A percentile compares a stretch with the other conserved stretches of the same genome.
Evolutionary conservation across 2,329 filamentous ascomycete genomes (phyloP).

Genomic region (Dichotomopilus funicola): DNA sequence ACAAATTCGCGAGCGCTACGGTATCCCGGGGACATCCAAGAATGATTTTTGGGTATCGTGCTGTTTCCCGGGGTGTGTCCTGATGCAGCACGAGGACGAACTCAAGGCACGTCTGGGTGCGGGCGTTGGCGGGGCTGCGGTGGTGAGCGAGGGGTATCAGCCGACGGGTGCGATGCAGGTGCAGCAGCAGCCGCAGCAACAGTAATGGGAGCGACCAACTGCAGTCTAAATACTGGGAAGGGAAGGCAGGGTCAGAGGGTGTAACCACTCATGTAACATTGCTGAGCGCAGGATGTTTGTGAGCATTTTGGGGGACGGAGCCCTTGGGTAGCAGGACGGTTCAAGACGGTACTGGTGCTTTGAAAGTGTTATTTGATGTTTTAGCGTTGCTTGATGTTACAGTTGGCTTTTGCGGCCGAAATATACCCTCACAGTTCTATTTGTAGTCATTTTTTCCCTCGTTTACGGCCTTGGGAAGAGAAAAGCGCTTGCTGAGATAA

Average conservation of each 20-base stretch:
- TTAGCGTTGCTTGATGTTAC: no score
- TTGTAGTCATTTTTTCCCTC: no score
- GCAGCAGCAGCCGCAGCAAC: background rate
- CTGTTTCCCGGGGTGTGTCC: slow-evolving; percentile 51
- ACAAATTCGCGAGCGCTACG: slow-evolving; percentile 47
- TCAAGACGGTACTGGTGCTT: no score
- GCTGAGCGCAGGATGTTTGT: background rate
- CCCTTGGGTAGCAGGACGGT: no score
- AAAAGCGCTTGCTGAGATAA: no score
- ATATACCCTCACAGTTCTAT: no score
- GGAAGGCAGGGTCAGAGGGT: no score
- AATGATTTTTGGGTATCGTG: slow-evolving; percentile 47
- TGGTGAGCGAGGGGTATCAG: background rate
- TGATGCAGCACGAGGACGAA: slow-evolving; percentile 55
- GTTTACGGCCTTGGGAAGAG: no score
- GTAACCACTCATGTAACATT: background rate
- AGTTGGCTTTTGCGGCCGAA: no score
- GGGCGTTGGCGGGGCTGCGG: background rate
- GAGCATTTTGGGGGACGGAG: no score
- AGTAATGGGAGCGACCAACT: background rate
- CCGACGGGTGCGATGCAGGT: background rate
- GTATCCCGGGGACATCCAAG: slow-evolving; percentile 43
- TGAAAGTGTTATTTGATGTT: no score
- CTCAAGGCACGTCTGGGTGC: slow-evolving; percentile 24
- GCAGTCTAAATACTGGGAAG: no score